Percentiles rank a stretch among this genome's conserved stretches.
phyloP scores from a whole-genome alignment of 2,329 filamentous ascomycete genomes.

The Dryadomyces sulphureus region DNA sequence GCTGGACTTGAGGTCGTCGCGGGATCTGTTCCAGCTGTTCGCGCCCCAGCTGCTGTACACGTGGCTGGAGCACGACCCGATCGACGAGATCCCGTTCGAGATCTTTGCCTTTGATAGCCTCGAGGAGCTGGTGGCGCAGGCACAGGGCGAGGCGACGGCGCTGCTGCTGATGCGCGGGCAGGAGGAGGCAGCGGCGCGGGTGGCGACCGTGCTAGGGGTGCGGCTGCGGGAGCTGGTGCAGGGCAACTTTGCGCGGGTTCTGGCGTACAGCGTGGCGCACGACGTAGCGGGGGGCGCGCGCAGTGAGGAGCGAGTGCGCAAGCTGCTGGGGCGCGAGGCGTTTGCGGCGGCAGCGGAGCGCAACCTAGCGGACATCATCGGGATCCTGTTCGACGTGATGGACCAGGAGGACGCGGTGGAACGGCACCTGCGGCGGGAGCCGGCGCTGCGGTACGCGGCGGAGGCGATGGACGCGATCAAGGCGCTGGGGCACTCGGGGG shows the following conservation, averaged over 20 bases:
- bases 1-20: conserved; percentile 50
- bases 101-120: conserved; percentile 69
- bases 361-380: conserved; percentile 65
- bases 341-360: conserved; percentile 50
- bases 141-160: conserved; percentile 63
- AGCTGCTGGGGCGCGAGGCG: conserved; percentile 49
- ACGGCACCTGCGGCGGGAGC: conserved; percentile 45
- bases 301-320: conserved; percentile 40
- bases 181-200: conserved; percentile 42
- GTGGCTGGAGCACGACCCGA: conserved; percentile 56
- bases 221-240: conserved; percentile 44
- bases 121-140: conserved; percentile 50
- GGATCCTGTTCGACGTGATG: conserved; percentile 59
- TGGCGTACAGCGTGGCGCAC: conserved; percentile 73
- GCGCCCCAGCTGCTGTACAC: conserved; percentile 81
- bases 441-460: conserved; percentile 43
- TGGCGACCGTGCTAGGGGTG: conserved; percentile 43
- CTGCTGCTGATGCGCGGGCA: conserved; percentile 72
- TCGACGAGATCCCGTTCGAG: conserved; percentile 65
- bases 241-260: conserved; percentile 58
- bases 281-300: conserved; percentile 41
- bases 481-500: conserved; percentile 47
- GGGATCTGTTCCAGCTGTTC: conserved; percentile 68
- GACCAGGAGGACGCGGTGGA: conserved; percentile 66
- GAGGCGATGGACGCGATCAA: conserved; percentile 56